Evolutionary conservation across 1,284 basidiomycete species (phyloP).

Genomic region (Tilletia setariae): DNA sequence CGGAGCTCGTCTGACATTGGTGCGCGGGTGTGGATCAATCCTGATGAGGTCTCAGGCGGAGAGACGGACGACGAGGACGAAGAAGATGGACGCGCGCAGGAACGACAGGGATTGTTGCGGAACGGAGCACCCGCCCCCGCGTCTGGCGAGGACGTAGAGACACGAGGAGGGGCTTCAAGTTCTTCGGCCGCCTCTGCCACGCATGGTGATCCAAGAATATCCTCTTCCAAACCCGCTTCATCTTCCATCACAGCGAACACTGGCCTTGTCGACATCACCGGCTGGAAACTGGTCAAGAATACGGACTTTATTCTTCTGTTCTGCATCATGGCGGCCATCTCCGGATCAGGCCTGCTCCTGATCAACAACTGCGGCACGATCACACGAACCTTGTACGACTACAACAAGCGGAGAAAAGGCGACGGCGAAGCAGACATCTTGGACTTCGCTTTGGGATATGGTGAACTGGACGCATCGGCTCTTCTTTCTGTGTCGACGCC

Average conservation of each 20-base stretch:
- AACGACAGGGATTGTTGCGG: constrained; percentile 14
- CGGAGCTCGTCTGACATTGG: constrained; percentile 21
- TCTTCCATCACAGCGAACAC: background rate
- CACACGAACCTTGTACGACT: constrained; percentile 74
- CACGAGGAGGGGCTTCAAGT: background rate
- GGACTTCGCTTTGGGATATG: background rate
- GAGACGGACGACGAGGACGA: constrained; percentile 21
- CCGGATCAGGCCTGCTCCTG: constrained; percentile 72
- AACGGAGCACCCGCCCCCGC: background rate
- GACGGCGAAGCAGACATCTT: background rate
- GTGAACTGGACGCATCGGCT: background rate
- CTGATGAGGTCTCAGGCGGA: constrained; percentile 28
- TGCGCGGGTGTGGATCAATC: constrained; percentile 30
- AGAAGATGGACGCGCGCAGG: background rate
- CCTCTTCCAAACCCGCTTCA: background rate
- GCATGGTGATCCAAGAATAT: background rate
- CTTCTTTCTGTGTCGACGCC: background rate
- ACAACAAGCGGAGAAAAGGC: constrained; percentile 57
- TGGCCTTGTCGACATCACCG: constrained; percentile 58
- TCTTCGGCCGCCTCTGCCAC: background rate
- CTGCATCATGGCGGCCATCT: constrained; percentile 69
- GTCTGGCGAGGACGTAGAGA: background rate
- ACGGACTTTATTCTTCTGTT: constrained; percentile 75
- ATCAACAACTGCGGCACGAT: constrained; percentile 95
- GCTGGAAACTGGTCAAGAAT: constrained; percentile 59